Conservation (phyloP, 2,329 filamentous ascomycete genomes). For the Pseudogymnoascus sp. region DNA sequence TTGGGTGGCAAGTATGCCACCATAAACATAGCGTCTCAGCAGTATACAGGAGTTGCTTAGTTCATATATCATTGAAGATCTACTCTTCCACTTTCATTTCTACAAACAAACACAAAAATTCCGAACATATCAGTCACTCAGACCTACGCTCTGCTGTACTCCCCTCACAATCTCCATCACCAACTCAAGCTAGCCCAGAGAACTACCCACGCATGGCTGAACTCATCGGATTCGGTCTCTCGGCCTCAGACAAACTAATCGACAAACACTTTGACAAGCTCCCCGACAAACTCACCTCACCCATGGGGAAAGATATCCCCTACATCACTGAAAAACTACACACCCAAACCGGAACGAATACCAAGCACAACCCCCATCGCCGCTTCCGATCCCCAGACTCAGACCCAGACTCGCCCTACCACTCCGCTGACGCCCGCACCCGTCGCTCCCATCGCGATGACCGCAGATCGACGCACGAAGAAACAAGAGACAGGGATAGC, state of each 20-base stretch:
- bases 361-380: neutral
- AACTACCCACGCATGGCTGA: neutral
- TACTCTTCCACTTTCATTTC: neutral
- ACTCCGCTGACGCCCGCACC: neutral
- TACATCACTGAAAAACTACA: neutral
- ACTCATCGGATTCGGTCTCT: neutral
- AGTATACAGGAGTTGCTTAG: neutral
- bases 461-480: neutral
- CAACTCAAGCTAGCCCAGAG: neutral
- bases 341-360: neutral
- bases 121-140: neutral
- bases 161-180: neutral
- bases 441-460: neutral
- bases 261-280: constrained; percentile 1
- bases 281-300: neutral
- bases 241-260: neutral
- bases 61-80: neutral
- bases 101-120: neutral
- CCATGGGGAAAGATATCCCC: neutral
- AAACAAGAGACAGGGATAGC: neutral
- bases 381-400: neutral
- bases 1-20: neutral
- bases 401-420: neutral
- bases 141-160: neutral
- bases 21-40: neutral